A percentile compares a stretch with the other conserved stretches of the same genome.
phyloP scores from a whole-genome alignment of 2,329 filamentous ascomycete genomes.

The Pseudogymnoascus sp. region DNA sequence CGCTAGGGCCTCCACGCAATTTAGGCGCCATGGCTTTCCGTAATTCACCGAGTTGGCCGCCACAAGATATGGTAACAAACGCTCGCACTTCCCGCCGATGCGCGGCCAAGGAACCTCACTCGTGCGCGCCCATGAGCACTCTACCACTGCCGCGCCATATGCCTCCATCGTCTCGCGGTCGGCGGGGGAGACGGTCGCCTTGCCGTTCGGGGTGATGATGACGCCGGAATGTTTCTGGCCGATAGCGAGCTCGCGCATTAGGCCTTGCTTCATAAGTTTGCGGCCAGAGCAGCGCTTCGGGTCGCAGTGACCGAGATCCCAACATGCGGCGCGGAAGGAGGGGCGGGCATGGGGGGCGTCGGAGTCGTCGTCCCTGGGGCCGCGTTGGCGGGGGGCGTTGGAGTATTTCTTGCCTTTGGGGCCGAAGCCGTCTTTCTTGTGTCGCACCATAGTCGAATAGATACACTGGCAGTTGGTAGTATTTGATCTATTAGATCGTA shows the following conservation, averaged over 20 bases:
- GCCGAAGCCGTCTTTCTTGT: slow-evolving; percentile 81
- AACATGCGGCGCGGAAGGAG: slow-evolving; percentile 86
- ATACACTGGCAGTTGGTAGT: background rate
- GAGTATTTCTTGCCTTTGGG: slow-evolving; percentile 59
- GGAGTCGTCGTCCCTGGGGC: slow-evolving; percentile 37
- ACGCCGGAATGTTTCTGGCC: slow-evolving; percentile 89
- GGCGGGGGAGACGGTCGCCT: slow-evolving; percentile 71
- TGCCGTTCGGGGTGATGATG: slow-evolving; percentile 92
- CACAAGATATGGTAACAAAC: slow-evolving; percentile 86
- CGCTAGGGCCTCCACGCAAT: slow-evolving; percentile 90
- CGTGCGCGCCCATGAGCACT: slow-evolving; percentile 93
- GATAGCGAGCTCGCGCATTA: slow-evolving; percentile 88
- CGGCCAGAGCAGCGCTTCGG: slow-evolving; percentile 95
- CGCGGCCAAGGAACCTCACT: slow-evolving; percentile 83
- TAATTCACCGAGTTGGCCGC: slow-evolving; percentile 97
- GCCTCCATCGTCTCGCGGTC: slow-evolving; percentile 76
- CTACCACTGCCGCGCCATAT: slow-evolving; percentile 88
- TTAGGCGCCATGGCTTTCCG: slow-evolving; percentile 86
- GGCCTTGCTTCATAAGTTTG: slow-evolving; percentile 78
- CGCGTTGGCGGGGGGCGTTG: slow-evolving; percentile 47
- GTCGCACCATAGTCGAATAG: slow-evolving; percentile 66
- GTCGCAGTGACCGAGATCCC: slow-evolving; percentile 97
- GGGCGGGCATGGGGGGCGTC: slow-evolving; percentile 34
- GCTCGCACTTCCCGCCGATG: slow-evolving; percentile 89
- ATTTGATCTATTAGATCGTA: background rate